Evolutionary conservation across 345 rosid species (phyloP).

Genomic region (Pistacia integerrima): DNA sequence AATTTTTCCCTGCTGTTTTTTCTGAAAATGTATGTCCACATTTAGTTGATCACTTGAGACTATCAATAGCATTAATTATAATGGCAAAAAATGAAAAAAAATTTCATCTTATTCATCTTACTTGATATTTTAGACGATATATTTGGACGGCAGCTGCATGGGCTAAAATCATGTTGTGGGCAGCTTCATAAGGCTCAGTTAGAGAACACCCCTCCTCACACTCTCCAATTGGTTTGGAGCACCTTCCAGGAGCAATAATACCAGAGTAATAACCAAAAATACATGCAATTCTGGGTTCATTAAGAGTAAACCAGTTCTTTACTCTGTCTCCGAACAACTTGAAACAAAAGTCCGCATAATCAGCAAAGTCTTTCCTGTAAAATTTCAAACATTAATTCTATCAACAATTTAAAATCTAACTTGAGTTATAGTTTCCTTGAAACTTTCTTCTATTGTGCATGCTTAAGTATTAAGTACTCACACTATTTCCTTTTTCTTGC

Average conservation of each 20-base stretch:
- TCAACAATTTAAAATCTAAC: too few species aligned
- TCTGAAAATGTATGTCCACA: constrained; percentile 27
- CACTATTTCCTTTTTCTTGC: neutral
- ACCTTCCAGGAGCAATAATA: constrained; percentile 50
- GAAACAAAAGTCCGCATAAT: constrained; percentile 69
- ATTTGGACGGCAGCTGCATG: constrained; percentile 59
- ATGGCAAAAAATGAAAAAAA: neutral
- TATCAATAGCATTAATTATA: neutral
- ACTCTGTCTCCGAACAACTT: constrained; percentile 60
- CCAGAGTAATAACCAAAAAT: constrained; percentile 61
- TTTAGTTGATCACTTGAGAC: neutral
- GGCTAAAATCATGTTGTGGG: constrained; percentile 49
- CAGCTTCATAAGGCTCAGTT: constrained; percentile 24
- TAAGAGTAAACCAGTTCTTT: constrained; percentile 36
- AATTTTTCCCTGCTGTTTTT: constrained; percentile 35
- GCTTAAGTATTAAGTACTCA: too few species aligned
- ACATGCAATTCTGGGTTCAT: too few species aligned
- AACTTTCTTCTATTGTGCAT: too few species aligned
- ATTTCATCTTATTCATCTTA: neutral
- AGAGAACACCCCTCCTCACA: too few species aligned
- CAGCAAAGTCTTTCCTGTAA: constrained; percentile 53
- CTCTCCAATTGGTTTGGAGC: constrained; percentile 30
- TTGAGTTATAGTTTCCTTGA: too few species aligned
- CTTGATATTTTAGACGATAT: constrained; percentile 34
- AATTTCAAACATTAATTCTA: neutral